Evolutionary conservation across 345 rosid species (phyloP).

Genomic region (Citropsis articulata): DNA sequence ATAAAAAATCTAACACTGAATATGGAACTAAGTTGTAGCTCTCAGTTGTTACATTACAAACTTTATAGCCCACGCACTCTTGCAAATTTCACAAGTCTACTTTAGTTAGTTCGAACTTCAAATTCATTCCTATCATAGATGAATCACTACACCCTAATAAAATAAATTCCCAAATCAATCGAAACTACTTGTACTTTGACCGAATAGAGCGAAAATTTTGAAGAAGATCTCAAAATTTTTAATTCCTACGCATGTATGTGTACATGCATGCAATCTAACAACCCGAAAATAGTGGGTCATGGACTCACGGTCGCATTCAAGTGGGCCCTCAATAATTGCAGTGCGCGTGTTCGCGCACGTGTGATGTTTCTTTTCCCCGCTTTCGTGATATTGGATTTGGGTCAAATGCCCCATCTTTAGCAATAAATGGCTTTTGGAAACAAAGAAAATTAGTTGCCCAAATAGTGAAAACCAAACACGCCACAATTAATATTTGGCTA

Average conservation of each 20-base stretch:
- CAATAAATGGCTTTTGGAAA: not conserved
- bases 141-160: not conserved
- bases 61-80: no score
- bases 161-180: not conserved
- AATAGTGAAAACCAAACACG: not conserved
- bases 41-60: no score
- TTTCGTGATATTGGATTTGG: not conserved
- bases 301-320: slow-evolving; percentile 1
- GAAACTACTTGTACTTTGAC: no score
- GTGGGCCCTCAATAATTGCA: slow-evolving; percentile 34
- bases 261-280: not conserved
- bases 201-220: not conserved
- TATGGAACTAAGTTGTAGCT: no score
- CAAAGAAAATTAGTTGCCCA: not conserved
- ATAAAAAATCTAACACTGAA: no score
- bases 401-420: slow-evolving; percentile 9
- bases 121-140: not conserved
- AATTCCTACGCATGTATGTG: not conserved
- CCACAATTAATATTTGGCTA: not conserved
- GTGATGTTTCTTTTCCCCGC: slow-evolving; percentile 28
- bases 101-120: not conserved
- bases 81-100: not conserved
- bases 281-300: not conserved
- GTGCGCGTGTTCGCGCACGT: slow-evolving; percentile 43
- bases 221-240: not conserved